These are phyloP conservation scores for Sclerotinia glacialis DNA, from an alignment of 2,329 filamentous ascomycete species.

Conservation along the genomic window DNA sequence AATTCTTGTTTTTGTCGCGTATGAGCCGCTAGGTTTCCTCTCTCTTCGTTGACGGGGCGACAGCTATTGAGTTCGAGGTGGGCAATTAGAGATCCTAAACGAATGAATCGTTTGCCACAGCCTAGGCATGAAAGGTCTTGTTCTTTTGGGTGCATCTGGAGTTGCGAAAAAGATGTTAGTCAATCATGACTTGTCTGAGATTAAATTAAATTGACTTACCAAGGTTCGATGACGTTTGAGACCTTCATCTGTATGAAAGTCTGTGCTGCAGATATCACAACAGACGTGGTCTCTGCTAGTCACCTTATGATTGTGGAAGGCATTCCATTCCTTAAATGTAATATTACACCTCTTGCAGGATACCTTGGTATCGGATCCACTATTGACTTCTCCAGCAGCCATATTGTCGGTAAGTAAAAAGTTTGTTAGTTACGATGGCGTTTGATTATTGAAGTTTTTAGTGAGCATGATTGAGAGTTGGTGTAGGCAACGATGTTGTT, in stretches of 20 bases:
- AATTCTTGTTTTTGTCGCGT: conserved; percentile 20
- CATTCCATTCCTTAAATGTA: conserved; percentile 10
- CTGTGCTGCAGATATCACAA: conserved; percentile 17
- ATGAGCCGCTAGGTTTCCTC: conserved; percentile 5
- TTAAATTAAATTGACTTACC: not conserved
- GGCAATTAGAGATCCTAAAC: conserved; percentile 19
- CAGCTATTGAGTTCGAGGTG: conserved; percentile 22
- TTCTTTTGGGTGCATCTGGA: conserved; percentile 19
- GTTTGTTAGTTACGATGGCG: no score
- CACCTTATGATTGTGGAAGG: conserved; percentile 16
- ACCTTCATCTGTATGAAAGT: conserved; percentile 21
- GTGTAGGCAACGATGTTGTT: not conserved
- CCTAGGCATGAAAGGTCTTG: conserved; percentile 17
- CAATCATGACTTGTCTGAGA: not conserved
- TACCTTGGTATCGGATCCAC: not conserved
- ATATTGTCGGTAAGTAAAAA: not conserved
- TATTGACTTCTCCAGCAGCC: not conserved
- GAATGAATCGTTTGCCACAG: conserved; percentile 15
- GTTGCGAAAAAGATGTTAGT: not conserved
- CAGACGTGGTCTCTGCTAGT: conserved; percentile 10
- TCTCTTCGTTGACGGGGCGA: conserved; percentile 2
- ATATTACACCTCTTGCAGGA: conserved; percentile 13
- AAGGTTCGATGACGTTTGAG: conserved; percentile 16
- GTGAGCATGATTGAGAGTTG: no score
- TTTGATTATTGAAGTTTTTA: not conserved